phyloP scores from a whole-genome alignment of 2,329 filamentous ascomycete genomes.

The Microdochium bolleyi region DNA sequence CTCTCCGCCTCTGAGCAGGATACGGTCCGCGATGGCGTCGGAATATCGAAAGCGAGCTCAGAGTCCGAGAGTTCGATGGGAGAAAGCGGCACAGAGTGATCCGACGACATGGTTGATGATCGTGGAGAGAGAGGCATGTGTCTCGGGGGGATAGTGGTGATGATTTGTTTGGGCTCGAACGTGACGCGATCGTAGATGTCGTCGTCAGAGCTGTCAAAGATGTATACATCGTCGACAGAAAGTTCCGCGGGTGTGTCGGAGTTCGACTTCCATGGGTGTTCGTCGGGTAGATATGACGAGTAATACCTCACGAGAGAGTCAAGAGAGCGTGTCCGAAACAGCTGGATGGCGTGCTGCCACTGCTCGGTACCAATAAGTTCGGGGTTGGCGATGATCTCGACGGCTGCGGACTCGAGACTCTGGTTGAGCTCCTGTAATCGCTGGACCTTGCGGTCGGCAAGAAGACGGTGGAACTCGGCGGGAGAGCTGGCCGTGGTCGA shows the following conservation, averaged over 20 bases:
- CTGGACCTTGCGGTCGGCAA: conserved; percentile 44
- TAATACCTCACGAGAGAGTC: conserved; percentile 55
- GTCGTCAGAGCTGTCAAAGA: conserved; percentile 33
- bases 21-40: conserved; percentile 36
- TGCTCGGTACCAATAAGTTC: conserved; percentile 49
- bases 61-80: conserved; percentile 24
- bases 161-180: conserved; percentile 33
- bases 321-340: conserved; percentile 50
- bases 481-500: conserved; percentile 39
- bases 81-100: conserved; percentile 30
- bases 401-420: conserved; percentile 46
- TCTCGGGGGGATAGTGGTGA: conserved; percentile 16
- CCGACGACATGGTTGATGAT: conserved; percentile 39
- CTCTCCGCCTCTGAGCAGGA: conserved; percentile 46
- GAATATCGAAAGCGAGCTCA: conserved; percentile 20
- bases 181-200: conserved; percentile 28
- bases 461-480: conserved; percentile 45
- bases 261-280: conserved; percentile 33
- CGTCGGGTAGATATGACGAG: conserved; percentile 47
- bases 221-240: conserved; percentile 27
- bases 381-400: conserved; percentile 54
- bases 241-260: conserved; percentile 23
- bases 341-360: conserved; percentile 50
- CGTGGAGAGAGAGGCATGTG: conserved; percentile 36
- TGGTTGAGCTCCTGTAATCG: conserved; percentile 47